Percentiles rank a stretch among this genome's conserved stretches.
These are phyloP conservation scores for Primulina tabacum DNA, from an alignment of 257 asterid species.

Conservation along the genomic window DNA sequence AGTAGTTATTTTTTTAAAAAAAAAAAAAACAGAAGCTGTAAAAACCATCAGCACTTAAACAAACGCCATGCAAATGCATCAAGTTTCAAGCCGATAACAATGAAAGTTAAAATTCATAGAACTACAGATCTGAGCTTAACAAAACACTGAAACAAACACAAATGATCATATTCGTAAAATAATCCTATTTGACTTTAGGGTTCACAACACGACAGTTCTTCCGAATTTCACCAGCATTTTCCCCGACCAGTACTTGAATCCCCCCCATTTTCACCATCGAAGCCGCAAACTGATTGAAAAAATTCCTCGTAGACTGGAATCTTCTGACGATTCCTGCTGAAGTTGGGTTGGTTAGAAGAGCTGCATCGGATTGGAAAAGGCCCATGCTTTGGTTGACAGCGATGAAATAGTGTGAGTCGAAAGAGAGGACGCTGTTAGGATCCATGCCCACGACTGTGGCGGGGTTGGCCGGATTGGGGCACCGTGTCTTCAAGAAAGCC, in stretches of 20 bases:
- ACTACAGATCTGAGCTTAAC: no score
- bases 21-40: no score
- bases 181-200: background rate
- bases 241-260: conserved; percentile 40
- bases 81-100: no score
- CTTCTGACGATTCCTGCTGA: conserved; percentile 25
- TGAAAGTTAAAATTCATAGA: no score
- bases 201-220: conserved; percentile 42
- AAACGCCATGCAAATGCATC: no score
- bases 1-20: no score
- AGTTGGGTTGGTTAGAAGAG: conserved; percentile 32
- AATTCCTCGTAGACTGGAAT: conserved; percentile 23
- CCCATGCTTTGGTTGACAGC: conserved; percentile 36
- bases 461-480: conserved; percentile 30
- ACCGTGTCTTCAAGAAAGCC: conserved; percentile 21
- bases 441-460: conserved; percentile 46
- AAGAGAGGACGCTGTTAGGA: conserved; percentile 37
- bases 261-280: conserved; percentile 62
- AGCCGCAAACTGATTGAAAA: conserved; percentile 29
- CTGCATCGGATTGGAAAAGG: conserved; percentile 51
- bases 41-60: no score
- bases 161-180: no score
- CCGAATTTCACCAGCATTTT: conserved; percentile 38
- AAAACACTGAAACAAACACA: no score
- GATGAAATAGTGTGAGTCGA: conserved; percentile 39